Evolutionary conservation across 192 early-diverging fungal species (phyloP).

Genomic region (Funneliformis mosseae): DNA sequence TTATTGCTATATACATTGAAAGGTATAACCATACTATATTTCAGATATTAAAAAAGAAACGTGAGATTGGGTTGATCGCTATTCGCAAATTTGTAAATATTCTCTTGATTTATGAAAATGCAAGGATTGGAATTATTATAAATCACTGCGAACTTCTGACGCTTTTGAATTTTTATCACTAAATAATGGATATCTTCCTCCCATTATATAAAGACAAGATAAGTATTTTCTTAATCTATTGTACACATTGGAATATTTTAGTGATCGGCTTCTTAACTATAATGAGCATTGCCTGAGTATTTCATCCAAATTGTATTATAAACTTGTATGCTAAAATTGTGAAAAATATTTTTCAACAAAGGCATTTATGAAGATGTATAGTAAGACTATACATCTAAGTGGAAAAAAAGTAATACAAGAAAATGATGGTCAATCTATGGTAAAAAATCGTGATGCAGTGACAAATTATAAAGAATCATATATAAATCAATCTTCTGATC

Average conservation of each 20-base stretch:
- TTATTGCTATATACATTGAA: not conserved
- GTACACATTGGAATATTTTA: not conserved
- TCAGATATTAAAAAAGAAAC: not conserved
- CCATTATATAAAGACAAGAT: slow-evolving; percentile 10
- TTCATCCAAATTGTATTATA: not conserved
- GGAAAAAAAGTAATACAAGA: too few species aligned
- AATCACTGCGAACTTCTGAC: not conserved
- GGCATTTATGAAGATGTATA: too few species aligned
- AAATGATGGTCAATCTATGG: too few species aligned
- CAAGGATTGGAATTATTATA: not conserved
- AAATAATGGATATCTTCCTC: slow-evolving; percentile 12
- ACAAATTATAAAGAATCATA: too few species aligned
- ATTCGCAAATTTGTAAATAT: slow-evolving; percentile 8
- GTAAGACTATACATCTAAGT: too few species aligned
- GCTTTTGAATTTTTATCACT: not conserved
- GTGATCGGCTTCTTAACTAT: not conserved
- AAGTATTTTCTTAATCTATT: not conserved
- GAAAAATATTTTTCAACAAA: too few species aligned
- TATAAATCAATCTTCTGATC: too few species aligned
- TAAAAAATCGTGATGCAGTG: too few species aligned
- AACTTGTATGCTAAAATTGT: too few species aligned
- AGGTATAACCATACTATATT: not conserved
- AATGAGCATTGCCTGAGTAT: not conserved
- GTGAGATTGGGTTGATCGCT: not conserved
- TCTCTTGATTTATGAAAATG: not conserved